Evolutionary conservation across 176 grass and related monocot genomes (phyloP), one percentile per base, ranked within the genome.

Genomic region (Oryza punctata): DNA sequence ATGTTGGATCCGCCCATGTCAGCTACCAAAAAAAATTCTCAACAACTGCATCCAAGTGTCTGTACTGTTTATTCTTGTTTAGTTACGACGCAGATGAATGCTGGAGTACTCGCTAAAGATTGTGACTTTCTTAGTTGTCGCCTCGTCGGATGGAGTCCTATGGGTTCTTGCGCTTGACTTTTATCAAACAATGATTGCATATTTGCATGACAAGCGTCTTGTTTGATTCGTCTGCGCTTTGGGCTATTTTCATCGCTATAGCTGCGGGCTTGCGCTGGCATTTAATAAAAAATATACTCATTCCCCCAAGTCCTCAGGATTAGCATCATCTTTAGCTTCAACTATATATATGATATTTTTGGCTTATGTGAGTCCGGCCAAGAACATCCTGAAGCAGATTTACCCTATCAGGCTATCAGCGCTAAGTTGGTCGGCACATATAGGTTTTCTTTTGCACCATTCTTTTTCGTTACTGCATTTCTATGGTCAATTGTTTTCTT

Each of bases 311-410:
- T 81, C 35, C 0, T 41, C 40, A 41, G 10, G 40, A 68, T 90
- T 16, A 15, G 66, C 44, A 64, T 19, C 67, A 40, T 23, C 38
- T 15, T 41, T 41, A 41, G 7, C 40, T 41, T 41, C 0, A 1
- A n/a, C 37, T 89, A 84, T 78, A 79, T 75, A 80, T 73, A 19
- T 21, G 6, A 38, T 81, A 77, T 72, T 3, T 49, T 71, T 23
- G 33, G 47, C 49, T 27, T 90, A 18, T 59, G 13, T 7, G 10
- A 16, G 66, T 59, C 19, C 13, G 72, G 32, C 67, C 57, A 61
- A 74, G 14, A 82, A 82, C 63, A 16, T 15, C 32, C 25, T 49
- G 27, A 54, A 82, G 32, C 57, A 21, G 26, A 33, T 7, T 54
- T 32, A 75, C 38, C 44, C 67, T 67, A 27, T 63, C 15, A 65